phyloP scores from a whole-genome alignment of 352 stramenopile species.

The Phytophthora sojae region DNA sequence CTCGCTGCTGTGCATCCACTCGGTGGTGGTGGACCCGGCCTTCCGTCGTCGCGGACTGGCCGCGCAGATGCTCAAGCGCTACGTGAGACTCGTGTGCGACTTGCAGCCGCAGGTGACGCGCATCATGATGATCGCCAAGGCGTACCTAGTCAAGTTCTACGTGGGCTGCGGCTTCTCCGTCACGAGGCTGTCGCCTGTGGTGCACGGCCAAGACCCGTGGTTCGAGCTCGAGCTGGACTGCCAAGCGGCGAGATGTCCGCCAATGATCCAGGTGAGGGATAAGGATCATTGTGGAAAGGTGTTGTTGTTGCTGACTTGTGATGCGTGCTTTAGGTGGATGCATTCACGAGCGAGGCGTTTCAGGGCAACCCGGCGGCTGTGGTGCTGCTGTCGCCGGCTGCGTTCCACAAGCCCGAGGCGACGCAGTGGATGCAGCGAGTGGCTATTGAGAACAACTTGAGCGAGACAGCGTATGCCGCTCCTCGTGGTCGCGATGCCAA shows the following conservation, averaged over 20 bases:
- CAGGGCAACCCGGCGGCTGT: constrained; percentile 93
- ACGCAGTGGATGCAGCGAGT: constrained; percentile 75
- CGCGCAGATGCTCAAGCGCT: constrained; percentile 83
- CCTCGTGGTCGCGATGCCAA: constrained; percentile 16
- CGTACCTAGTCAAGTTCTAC: constrained; percentile 88
- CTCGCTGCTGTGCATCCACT: constrained; percentile 90
- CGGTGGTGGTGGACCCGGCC: constrained; percentile 75
- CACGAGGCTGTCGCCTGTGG: constrained; percentile 67
- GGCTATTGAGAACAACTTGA: constrained; percentile 93
- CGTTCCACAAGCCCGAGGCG: constrained; percentile 40
- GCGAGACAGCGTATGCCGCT: constrained; percentile 92
- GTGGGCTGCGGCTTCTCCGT: constrained; percentile 81
- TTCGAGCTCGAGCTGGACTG: constrained; percentile 81
- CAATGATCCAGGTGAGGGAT: constrained; percentile 52
- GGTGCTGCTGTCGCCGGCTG: constrained; percentile 59
- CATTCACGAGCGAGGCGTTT: constrained; percentile 71
- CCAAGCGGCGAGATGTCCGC: constrained; percentile 33
- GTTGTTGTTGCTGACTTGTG: not conserved
- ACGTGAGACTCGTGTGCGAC: constrained; percentile 61
- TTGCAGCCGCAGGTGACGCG: constrained; percentile 61
- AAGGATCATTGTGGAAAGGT: not conserved
- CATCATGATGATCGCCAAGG: constrained; percentile 87
- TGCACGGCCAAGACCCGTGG: constrained; percentile 87
- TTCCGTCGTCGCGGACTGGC: constrained; percentile 79
- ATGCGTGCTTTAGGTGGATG: constrained; percentile 54